Conservation (phyloP, 495 filamentous ascomycete genomes). For the Talaromyces adpressus region DNA sequence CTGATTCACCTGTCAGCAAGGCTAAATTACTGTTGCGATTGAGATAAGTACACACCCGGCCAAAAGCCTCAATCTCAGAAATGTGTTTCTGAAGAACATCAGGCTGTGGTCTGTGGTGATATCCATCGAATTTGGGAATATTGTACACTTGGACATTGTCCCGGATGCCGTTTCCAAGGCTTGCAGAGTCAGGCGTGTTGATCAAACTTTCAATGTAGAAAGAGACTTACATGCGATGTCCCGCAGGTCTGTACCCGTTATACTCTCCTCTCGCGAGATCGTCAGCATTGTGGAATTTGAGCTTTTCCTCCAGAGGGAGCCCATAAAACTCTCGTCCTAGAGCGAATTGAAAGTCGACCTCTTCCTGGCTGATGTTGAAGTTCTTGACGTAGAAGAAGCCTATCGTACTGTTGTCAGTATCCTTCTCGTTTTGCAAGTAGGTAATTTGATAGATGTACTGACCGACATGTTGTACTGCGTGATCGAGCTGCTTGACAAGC, state of each 20-base stretch:
- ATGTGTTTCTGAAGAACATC: conserved; percentile 24
- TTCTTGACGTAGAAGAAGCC: conserved; percentile 52
- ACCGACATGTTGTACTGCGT: conserved; percentile 36
- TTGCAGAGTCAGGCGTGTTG: not conserved
- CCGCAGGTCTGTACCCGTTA: conserved; percentile 37
- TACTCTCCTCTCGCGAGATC: conserved; percentile 42
- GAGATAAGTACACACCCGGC: conserved; percentile 23
- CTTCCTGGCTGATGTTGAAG: conserved; percentile 48
- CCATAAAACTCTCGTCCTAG: conserved; percentile 46
- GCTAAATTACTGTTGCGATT: not conserved
- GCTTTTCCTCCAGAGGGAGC: conserved; percentile 49
- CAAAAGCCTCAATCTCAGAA: conserved; percentile 33
- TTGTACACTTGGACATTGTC: conserved; percentile 44
- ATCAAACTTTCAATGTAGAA: not conserved
- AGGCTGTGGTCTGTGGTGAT: conserved; percentile 34
- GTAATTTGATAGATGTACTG: too few species aligned
- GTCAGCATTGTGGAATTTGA: conserved; percentile 40
- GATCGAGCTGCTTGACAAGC: conserved; percentile 39
- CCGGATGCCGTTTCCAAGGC: conserved; percentile 19
- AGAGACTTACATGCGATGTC: conserved; percentile 31
- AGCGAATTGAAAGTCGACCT: conserved; percentile 50
- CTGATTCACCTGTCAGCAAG: conserved; percentile 8
- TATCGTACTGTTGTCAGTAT: conserved; percentile 20
- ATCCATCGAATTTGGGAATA: conserved; percentile 41
- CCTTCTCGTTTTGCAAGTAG: too few species aligned